Evolutionary conservation across 163 green algal genomes (phyloP).

Genomic region (Scenedesmus sp.): DNA sequence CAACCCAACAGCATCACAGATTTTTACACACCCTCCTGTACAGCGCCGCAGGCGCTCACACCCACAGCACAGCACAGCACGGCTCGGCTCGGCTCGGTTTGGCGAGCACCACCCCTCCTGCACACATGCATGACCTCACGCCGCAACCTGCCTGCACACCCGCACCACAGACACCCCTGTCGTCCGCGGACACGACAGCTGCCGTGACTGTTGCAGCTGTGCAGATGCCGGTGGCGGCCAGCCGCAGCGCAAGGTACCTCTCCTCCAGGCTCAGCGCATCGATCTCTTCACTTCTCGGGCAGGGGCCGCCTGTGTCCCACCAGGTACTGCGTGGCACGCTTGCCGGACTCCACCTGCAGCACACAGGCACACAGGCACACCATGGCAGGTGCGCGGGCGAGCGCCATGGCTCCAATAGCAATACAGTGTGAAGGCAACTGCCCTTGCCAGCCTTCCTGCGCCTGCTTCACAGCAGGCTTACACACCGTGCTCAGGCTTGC

Average conservation of each 20-base stretch:
- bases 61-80: not conserved
- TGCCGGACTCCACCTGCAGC: constrained; percentile 18
- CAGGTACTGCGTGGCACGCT: constrained; percentile 21
- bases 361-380: not conserved
- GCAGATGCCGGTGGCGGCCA: not conserved
- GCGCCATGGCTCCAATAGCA: too few relatives aligned
- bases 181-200: not conserved
- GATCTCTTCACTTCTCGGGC: not conserved
- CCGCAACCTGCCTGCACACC: not conserved
- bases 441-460: too few relatives aligned
- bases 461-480: too few relatives aligned
- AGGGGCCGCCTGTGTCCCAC: not conserved
- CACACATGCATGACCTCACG: not conserved
- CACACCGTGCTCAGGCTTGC: too few relatives aligned
- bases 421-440: too few relatives aligned
- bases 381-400: not conserved
- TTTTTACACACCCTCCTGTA: not conserved
- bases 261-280: not conserved
- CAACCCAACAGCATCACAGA: too few relatives aligned
- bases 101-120: not conserved
- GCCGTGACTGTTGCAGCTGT: not conserved
- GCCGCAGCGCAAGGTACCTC: not conserved
- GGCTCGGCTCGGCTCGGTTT: too few relatives aligned
- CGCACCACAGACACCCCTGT: not conserved
- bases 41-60: not conserved